Conservation (phyloP, 2,329 filamentous ascomycete genomes). For the Pseudocercospora macadamiae region DNA sequence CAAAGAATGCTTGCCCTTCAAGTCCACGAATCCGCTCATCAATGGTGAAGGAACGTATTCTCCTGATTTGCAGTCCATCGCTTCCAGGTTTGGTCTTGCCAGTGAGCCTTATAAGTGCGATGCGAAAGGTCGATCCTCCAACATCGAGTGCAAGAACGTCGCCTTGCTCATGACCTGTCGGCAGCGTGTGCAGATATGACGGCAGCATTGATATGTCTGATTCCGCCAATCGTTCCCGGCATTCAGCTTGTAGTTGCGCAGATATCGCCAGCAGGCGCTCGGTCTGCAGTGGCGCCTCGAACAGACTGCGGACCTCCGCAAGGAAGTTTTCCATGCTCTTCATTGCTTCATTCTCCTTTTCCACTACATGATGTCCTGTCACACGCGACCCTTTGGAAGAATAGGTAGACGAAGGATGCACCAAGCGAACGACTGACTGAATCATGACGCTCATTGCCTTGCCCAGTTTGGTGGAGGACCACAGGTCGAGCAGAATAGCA, state of each 20-base stretch:
- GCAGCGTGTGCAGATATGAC: constrained; percentile 65
- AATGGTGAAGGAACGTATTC: constrained; percentile 59
- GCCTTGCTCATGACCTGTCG: constrained; percentile 61
- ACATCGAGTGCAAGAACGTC: constrained; percentile 66
- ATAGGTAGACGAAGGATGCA: constrained; percentile 19
- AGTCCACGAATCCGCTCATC: constrained; percentile 59
- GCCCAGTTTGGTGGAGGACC: constrained; percentile 26
- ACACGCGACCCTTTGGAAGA: constrained; percentile 33
- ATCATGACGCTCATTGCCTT: constrained; percentile 33
- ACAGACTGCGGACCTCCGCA: constrained; percentile 46
- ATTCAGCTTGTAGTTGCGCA: constrained; percentile 52
- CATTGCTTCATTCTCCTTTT: constrained; percentile 37
- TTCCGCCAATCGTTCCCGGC: constrained; percentile 56
- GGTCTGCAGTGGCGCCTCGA: constrained; percentile 49
- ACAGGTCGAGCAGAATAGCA: constrained; percentile 26
- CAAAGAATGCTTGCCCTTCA: constrained; percentile 62
- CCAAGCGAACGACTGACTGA: constrained; percentile 27
- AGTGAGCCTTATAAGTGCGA: constrained; percentile 61
- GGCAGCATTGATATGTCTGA: constrained; percentile 67
- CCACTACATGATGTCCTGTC: constrained; percentile 41
- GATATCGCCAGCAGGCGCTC: constrained; percentile 50
- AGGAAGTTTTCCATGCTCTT: constrained; percentile 54
- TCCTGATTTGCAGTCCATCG: constrained; percentile 56
- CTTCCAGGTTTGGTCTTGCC: constrained; percentile 41
- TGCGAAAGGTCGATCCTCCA: constrained; percentile 67